Conservation (phyloP, 1,284 basidiomycete species). For the Rhodotorula sp. region DNA sequence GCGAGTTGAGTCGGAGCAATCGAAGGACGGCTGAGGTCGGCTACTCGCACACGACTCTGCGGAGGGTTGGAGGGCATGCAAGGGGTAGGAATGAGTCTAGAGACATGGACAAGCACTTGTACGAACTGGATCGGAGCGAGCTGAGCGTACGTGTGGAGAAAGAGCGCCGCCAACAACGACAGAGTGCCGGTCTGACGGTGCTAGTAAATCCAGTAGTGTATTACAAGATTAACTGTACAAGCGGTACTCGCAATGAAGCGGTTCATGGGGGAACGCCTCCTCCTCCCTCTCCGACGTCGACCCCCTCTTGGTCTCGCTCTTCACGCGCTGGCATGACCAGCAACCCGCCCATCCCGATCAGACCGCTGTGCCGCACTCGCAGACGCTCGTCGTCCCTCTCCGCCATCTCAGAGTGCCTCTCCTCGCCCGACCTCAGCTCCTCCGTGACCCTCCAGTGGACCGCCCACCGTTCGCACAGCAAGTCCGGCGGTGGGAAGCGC, state of each 20-base stretch:
- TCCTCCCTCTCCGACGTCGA: neutral
- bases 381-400: constrained; percentile 23
- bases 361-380: constrained; percentile 17
- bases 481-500: neutral
- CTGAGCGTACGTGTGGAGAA: neutral
- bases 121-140: neutral
- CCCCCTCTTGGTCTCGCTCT: neutral
- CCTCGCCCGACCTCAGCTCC: neutral
- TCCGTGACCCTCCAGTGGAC: neutral
- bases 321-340: neutral
- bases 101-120: no score
- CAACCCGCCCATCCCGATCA: constrained; percentile 10
- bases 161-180: no score
- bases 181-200: no score
- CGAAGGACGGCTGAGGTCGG: neutral
- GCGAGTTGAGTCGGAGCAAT: neutral
- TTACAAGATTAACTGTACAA: neutral
- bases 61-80: neutral
- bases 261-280: neutral
- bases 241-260: neutral
- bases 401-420: neutral
- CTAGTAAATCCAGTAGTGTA: no score
- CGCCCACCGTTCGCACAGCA: constrained; percentile 1
- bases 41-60: neutral
- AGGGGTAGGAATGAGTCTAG: no score